phyloP scores from a whole-genome alignment of 148 eudicot species.

The Rhododendron simsii region DNA sequence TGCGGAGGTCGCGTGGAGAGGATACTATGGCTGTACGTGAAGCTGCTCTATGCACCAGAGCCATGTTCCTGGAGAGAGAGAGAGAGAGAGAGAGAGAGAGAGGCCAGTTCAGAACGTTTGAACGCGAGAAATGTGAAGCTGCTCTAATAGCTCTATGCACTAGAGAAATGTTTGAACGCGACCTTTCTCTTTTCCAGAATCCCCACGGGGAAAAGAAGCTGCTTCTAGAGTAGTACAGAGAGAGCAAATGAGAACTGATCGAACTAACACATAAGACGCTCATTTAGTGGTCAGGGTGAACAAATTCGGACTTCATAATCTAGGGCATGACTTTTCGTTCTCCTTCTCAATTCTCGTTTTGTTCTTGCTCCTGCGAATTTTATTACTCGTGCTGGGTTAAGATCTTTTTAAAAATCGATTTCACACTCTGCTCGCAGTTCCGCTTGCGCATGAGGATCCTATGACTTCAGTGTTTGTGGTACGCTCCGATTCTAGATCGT shows the following conservation, averaged over 20 bases:
- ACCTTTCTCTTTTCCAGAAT: neutral
- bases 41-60: constrained; percentile 39
- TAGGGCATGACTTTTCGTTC: too few relatives aligned
- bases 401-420: too few relatives aligned
- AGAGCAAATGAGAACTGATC: neutral
- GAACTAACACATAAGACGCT: neutral
- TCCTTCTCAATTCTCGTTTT: too few relatives aligned
- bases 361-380: too few relatives aligned
- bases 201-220: neutral
- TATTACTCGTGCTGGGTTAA: too few relatives aligned
- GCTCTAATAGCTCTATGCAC: too few relatives aligned
- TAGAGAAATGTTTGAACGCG: neutral
- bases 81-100: neutral
- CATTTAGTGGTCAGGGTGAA: too few relatives aligned
- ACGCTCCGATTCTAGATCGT: neutral
- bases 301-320: too few relatives aligned
- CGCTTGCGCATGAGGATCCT: too few relatives aligned
- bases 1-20: neutral
- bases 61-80: constrained; percentile 28
- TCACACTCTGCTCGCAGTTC: too few relatives aligned
- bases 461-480: neutral
- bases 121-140: too few relatives aligned
- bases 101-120: too few relatives aligned
- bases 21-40: constrained; percentile 31
- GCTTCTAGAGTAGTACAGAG: neutral